Evolutionary conservation across 2,329 filamentous ascomycete species (phyloP).

Genomic region (Fusarium duplospermum): DNA sequence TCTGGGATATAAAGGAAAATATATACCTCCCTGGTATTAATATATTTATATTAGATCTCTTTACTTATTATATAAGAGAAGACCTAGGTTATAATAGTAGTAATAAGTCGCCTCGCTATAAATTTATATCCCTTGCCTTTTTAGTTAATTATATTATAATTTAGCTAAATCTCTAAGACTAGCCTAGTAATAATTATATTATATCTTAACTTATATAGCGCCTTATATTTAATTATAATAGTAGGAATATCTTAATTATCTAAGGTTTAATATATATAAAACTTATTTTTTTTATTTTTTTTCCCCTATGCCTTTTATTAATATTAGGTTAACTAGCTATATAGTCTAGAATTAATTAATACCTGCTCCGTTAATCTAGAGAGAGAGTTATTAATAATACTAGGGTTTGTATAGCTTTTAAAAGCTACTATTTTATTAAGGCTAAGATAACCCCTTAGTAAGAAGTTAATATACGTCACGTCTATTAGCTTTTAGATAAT

Average conservation of each 20-base stretch:
- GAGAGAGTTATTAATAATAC: conserved; percentile 35
- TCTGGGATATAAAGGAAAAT: conserved; percentile 51
- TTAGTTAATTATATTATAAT: conserved; percentile 48
- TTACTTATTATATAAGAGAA: conserved; percentile 55
- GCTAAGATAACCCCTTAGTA: conserved; percentile 44
- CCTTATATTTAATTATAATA: conserved; percentile 53
- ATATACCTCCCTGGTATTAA: conserved; percentile 49
- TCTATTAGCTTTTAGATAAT: conserved; percentile 49
- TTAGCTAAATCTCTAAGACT: conserved; percentile 48
- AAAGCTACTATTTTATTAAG: conserved; percentile 51
- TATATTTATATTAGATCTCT: conserved; percentile 50
- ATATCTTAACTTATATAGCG: conserved; percentile 51
- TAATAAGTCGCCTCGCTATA: conserved; percentile 44
- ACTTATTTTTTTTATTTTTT: conserved; percentile 49
- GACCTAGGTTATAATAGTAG: conserved; percentile 53
- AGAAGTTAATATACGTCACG: conserved; percentile 40
- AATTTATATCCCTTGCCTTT: conserved; percentile 47
- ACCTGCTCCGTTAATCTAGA: conserved; percentile 38
- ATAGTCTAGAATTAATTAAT: no score
- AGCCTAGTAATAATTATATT: conserved; percentile 50
- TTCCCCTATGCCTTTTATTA: conserved; percentile 41
- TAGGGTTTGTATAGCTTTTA: conserved; percentile 51
- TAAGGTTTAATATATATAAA: conserved; percentile 37
- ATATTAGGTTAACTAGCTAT: no score
- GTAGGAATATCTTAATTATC: conserved; percentile 33